phyloP scores from a whole-genome alignment of 345 rosid species.

The Eucalyptus erythrocorys region DNA sequence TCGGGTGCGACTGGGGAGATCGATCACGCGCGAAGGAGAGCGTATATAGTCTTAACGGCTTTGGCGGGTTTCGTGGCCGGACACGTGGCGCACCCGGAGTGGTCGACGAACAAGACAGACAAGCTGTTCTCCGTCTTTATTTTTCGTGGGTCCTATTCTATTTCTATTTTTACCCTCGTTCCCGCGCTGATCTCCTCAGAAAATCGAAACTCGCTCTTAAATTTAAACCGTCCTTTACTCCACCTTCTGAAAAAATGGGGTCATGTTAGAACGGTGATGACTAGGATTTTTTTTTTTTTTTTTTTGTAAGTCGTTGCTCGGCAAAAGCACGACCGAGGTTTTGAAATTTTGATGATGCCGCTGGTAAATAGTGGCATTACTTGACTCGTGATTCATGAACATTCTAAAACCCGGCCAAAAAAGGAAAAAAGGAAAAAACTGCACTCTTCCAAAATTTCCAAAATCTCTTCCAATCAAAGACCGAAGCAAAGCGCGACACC shows the following conservation, averaged over 20 bases:
- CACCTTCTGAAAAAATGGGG: too few species aligned
- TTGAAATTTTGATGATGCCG: neutral
- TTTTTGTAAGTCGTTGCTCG: neutral
- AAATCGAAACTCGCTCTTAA: too few species aligned
- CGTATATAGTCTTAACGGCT: neutral
- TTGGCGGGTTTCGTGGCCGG: neutral
- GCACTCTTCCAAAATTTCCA: neutral
- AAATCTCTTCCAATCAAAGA: neutral
- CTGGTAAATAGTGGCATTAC: neutral
- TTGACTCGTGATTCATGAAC: neutral
- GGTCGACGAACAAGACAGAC: neutral
- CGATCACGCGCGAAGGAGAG: neutral
- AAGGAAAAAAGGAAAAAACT: too few species aligned
- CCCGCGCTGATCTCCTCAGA: too few species aligned
- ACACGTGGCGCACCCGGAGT: neutral
- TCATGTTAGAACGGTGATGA: too few species aligned
- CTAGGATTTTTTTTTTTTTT: neutral
- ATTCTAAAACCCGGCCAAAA: neutral
- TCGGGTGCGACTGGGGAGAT: neutral
- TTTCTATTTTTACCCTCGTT: too few species aligned
- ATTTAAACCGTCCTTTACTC: too few species aligned
- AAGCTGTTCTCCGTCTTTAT: too few species aligned
- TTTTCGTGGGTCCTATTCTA: too few species aligned
- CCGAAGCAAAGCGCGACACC: neutral
- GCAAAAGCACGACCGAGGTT: neutral